Percentiles rank a stretch among this genome's conserved stretches.
Evolutionary conservation across 805 yeast species (phyloP).

Genomic region (Candida sanyiensis): DNA sequence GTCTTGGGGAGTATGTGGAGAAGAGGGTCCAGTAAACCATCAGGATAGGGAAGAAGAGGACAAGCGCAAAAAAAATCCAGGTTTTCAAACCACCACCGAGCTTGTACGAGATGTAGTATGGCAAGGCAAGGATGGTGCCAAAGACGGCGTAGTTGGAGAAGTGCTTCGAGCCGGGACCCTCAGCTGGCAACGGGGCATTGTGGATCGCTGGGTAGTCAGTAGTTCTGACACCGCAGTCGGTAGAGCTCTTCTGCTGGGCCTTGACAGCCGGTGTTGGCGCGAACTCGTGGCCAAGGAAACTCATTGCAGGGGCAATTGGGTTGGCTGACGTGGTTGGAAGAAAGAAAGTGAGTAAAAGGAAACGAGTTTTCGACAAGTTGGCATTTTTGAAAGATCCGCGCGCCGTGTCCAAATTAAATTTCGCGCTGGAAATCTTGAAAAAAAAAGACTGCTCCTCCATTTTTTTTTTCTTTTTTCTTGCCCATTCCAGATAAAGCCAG

Average conservation of each 20-base stretch:
- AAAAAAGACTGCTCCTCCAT: too few species aligned
- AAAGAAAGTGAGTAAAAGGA: neutral
- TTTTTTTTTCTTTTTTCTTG: too few species aligned
- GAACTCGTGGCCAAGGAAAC: conserved; percentile 39
- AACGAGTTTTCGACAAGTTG: neutral
- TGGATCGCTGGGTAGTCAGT: conserved; percentile 60
- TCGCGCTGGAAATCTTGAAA: too few species aligned
- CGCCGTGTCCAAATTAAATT: too few species aligned
- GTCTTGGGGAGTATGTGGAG: conserved; percentile 73
- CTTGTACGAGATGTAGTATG: conserved; percentile 56
- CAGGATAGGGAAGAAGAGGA: conserved; percentile 63
- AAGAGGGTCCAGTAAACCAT: conserved; percentile 78
- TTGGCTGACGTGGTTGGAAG: neutral
- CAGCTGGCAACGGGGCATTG: conserved; percentile 86
- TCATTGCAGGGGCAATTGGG: conserved; percentile 12
- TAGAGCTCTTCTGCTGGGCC: conserved; percentile 35
- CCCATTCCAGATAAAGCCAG: too few species aligned
- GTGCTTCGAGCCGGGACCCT: conserved; percentile 79
- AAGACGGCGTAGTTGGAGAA: conserved; percentile 58
- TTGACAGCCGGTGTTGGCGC: conserved; percentile 53
- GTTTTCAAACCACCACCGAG: conserved; percentile 67
- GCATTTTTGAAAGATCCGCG: neutral
- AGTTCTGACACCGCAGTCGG: conserved; percentile 41
- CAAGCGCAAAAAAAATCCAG: conserved; percentile 51
- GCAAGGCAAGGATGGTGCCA: conserved; percentile 48